Evolutionary conservation across 257 asterid genomes (phyloP), one percentile per base, ranked within the genome.

Genomic region (Scutellaria baicalensis): DNA sequence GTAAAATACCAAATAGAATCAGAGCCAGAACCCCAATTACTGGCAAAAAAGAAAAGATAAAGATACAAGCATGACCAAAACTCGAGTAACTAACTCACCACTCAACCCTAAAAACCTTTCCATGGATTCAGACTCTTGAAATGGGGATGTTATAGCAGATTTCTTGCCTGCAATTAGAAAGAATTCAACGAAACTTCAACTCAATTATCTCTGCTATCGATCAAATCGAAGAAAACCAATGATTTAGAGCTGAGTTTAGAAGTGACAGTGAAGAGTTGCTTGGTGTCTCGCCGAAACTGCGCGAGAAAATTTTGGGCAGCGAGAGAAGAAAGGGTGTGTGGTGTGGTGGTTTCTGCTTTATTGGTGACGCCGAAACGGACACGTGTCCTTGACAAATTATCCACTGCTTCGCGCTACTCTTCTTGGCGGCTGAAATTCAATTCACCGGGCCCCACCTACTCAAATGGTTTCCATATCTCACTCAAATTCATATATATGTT

Each of bases 81-180:
- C 50, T 5, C 17, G 7, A 42, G 47, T 43, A 59, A 77, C 59
- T 72, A 48, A 58, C 75, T 67, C 9, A 67, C 79, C 74, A 68
- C 31, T 21, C 47, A 57, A 36, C 63, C 45, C 64, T 23, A 27
- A 17, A 38, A 62, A 20, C n/a, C 59, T 42, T 57, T 36, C 50
- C 14, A 17, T 8, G 69, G 69, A 47, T 61, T 61, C 55, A 23
- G 48, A 21, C 42, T 7, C 64, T 51, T 35, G 9, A 4, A 40
- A 45, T 11, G n/a, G 56, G 66, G 60, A 47, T 33, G 10, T 18
- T 17, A 31, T 11, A 20, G 56, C 20, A 7, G 54, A 38, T 16
- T 65, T 50, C 55, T 45, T 40, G 42, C 18, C 45, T 12, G 69
- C 4, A 52, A 39, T 48, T 21, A 23, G 9, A 8, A n/a, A 35